phyloP scores from a whole-genome alignment of 495 filamentous ascomycete species.

The Polyplosphaeria fusca region DNA sequence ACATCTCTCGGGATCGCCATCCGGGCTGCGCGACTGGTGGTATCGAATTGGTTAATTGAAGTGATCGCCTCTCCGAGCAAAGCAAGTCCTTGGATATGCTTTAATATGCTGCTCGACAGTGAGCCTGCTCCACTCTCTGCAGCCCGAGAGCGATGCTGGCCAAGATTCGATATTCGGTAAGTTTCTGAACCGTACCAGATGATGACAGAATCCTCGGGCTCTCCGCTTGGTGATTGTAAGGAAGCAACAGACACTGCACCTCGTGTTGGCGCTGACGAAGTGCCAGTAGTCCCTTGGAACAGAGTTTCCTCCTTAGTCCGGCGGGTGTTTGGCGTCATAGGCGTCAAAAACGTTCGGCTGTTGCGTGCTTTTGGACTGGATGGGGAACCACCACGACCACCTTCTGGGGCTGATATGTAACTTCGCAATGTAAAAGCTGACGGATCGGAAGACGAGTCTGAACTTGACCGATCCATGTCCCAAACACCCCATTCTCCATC shows the following conservation, averaged over 20 bases:
- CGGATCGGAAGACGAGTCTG: conserved; percentile 54
- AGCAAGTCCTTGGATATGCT: conserved; percentile 32
- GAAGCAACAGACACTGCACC: conserved; percentile 64
- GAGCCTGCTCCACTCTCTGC: conserved; percentile 27
- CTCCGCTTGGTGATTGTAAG: conserved; percentile 22
- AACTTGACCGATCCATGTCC: conserved; percentile 73
- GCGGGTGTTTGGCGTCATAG: conserved; percentile 81
- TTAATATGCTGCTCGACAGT: conserved; percentile 34
- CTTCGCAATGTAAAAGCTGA: conserved; percentile 68
- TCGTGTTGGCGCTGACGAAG: conserved; percentile 40
- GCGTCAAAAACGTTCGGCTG: conserved; percentile 57
- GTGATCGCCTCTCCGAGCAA: conserved; percentile 35
- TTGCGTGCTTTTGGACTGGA: conserved; percentile 18
- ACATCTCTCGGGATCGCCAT: conserved; percentile 32
- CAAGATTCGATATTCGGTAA: conserved; percentile 39
- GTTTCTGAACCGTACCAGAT: conserved; percentile 42
- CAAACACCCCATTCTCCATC: conserved; percentile 95
- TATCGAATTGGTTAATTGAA: conserved; percentile 35
- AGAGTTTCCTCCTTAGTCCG: conserved; percentile 55
- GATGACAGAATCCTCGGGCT: conserved; percentile 40
- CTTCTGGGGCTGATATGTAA: conserved; percentile 53
- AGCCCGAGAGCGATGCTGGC: conserved; percentile 39
- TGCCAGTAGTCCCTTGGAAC: conserved; percentile 47
- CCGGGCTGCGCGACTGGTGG: conserved; percentile 26
- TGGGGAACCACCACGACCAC: conserved; percentile 1